Evolutionary conservation across 1,139 yeast species (phyloP).

Genomic region (Suhomyces taliae): DNA sequence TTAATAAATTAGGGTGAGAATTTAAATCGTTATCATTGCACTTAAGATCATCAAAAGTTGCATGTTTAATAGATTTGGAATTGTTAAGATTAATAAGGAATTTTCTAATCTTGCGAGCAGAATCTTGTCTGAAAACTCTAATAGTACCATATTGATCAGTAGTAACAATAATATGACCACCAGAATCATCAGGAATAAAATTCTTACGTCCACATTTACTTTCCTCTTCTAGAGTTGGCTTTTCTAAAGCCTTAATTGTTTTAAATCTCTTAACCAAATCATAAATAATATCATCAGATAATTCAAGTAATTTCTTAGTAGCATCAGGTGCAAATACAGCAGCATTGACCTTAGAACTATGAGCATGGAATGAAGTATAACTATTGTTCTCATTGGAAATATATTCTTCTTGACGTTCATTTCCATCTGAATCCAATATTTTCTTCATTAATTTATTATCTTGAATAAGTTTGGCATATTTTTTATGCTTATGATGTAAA

Average conservation of each 20-base stretch:
- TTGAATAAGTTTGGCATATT: slow-evolving; percentile 31
- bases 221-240: background rate
- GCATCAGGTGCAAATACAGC: slow-evolving; percentile 79
- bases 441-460: slow-evolving; percentile 36
- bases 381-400: slow-evolving; percentile 50
- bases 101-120: slow-evolving; percentile 48
- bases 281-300: slow-evolving; percentile 77
- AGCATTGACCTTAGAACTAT: slow-evolving; percentile 68
- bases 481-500: slow-evolving; percentile 31
- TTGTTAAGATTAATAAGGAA: slow-evolving; percentile 1
- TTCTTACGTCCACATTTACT: background rate
- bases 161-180: slow-evolving; percentile 62
- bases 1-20: background rate
- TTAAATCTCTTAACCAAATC: slow-evolving; percentile 49
- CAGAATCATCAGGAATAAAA: background rate
- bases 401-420: slow-evolving; percentile 18
- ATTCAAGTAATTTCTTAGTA: slow-evolving; percentile 62
- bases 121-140: slow-evolving; percentile 77
- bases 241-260: background rate
- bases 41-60: background rate
- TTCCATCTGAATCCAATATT: slow-evolving; percentile 24
- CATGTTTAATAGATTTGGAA: background rate
- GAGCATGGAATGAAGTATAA: slow-evolving; percentile 75
- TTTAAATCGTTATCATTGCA: background rate
- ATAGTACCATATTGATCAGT: slow-evolving; percentile 75